Percentiles rank a stretch among this genome's conserved stretches.
Evolutionary conservation across 805 yeast genomes (phyloP).

Genomic region (Saccharomyces jurei): DNA sequence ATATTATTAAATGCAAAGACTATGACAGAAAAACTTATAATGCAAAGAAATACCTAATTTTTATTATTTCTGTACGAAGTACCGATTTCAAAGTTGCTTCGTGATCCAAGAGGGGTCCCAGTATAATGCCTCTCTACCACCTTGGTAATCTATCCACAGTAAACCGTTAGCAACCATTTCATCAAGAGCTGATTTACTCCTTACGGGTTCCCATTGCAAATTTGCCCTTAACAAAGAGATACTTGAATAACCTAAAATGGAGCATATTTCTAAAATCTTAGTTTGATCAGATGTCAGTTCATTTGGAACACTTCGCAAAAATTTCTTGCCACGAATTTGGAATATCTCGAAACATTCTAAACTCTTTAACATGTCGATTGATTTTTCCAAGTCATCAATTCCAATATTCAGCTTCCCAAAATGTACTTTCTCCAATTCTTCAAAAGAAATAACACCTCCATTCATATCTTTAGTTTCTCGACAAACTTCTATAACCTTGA

Average conservation of each 20-base stretch:
- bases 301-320: constrained; percentile 55
- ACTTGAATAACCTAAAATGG: constrained; percentile 68
- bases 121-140: constrained; percentile 37
- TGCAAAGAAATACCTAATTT: not conserved
- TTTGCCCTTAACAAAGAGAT: constrained; percentile 60
- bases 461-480: constrained; percentile 60
- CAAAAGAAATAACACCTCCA: constrained; percentile 71
- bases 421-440: constrained; percentile 36
- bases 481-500: constrained; percentile 69
- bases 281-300: constrained; percentile 64
- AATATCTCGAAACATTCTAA: constrained; percentile 63
- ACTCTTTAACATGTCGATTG: constrained; percentile 44
- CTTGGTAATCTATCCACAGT: constrained; percentile 72
- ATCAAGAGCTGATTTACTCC: constrained; percentile 57
- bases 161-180: constrained; percentile 78
- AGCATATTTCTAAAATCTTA: constrained; percentile 64
- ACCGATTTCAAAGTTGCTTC: not conserved
- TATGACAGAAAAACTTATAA: no score
- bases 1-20: no score
- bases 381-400: constrained; percentile 47
- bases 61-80: not conserved
- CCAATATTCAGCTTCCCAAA: constrained; percentile 28
- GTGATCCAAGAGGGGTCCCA: constrained; percentile 74
- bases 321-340: constrained; percentile 42
- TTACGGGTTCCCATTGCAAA: constrained; percentile 58